These are phyloP conservation scores for Dentipellis sp. DNA, from an alignment of 768 basidiomycete species.

Conservation along the genomic window DNA sequence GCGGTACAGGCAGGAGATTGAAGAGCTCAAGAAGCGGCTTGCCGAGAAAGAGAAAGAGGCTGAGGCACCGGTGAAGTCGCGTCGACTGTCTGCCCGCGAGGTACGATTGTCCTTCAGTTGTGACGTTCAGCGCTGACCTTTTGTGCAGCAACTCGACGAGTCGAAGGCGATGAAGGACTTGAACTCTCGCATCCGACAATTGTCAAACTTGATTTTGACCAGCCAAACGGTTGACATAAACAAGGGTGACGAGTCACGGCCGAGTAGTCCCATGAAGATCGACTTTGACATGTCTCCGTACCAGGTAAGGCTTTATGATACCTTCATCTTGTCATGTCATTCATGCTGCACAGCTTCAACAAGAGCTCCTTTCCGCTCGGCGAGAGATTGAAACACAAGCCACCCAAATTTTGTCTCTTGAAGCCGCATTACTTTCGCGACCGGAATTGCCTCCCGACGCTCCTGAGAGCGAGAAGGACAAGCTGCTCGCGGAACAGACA, in stretches of 20 bases:
- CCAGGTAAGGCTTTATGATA: conserved; percentile 38
- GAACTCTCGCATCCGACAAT: conserved; percentile 68
- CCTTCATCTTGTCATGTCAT: background rate
- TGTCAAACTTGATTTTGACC: conserved; percentile 79
- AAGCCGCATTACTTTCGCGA: conserved; percentile 64
- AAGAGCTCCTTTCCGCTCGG: conserved; percentile 75
- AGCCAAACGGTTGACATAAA: conserved; percentile 72
- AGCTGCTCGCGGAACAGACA: conserved; percentile 60
- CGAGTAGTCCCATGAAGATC: conserved; percentile 77
- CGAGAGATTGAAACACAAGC: conserved; percentile 74
- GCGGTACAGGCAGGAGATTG: conserved; percentile 91
- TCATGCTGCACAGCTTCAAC: conserved; percentile 51
- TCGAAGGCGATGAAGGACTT: conserved; percentile 79
- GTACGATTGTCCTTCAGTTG: conserved; percentile 15
- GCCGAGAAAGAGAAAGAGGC: conserved; percentile 48
- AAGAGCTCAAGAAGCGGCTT: conserved; percentile 71
- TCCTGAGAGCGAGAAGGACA: conserved; percentile 66
- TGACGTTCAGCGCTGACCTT: conserved; percentile 1
- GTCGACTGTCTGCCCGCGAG: conserved; percentile 38
- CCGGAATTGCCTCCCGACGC: conserved; percentile 59
- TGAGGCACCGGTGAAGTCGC: conserved; percentile 39
- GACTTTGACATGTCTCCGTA: conserved; percentile 88
- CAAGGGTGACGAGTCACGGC: conserved; percentile 62
- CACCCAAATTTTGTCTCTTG: conserved; percentile 76
- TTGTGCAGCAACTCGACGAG: conserved; percentile 68